Evolutionary conservation across 2,329 filamentous ascomycete genomes (phyloP), one percentile per base, ranked within the genome.

Genomic region (Paraconiothyrium sp.): DNA sequence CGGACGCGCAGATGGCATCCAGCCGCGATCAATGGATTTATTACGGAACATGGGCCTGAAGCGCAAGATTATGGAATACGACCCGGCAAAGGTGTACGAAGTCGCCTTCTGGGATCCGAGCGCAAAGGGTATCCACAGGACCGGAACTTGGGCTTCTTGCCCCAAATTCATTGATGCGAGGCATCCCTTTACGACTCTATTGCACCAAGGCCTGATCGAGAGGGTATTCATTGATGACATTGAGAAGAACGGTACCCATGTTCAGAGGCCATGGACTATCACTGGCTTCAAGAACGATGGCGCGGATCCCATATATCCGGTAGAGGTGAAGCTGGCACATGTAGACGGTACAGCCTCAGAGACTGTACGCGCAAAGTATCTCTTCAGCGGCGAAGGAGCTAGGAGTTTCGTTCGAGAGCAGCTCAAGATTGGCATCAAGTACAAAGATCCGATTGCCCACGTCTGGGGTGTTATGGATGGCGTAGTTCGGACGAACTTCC

Each of bases 21-120:
- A 97, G 81, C 93, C 93, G 41, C 89, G 94, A 43, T 96, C 93
- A 0, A 84, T 96, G 27, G 93, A 97, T 71, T 86, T 97, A 16
- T 84, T 97, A 51, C 89, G 91, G 56, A 97, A 97, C 75, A 92
- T 97, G 90, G 93, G 92, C 1, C 83, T 97, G 60, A 97, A 97
- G 82, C 88, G 92, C 48, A 88, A 89, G 59, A 92, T 97, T 73
- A 97, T 97, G 93, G 90, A 89, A 22, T 85, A 94, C 73, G 88
- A 93, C 66, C 94, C 94, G 7, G 93, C 93, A 1, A 92, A 92
- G 72, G 92, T 97, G 30, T 97, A 86, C 74, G 87, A 89, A 70
- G 88, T 89, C 35, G 86, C 88, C 6, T 89, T 89, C 73, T 90
- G 88, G 88, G 86, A 89, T 70, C 87, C 88, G 20, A 74, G 75